These are phyloP conservation scores for Aspergillus sclerotialis DNA, from an alignment of 2,329 filamentous ascomycete genomes.

Conservation along the genomic window DNA sequence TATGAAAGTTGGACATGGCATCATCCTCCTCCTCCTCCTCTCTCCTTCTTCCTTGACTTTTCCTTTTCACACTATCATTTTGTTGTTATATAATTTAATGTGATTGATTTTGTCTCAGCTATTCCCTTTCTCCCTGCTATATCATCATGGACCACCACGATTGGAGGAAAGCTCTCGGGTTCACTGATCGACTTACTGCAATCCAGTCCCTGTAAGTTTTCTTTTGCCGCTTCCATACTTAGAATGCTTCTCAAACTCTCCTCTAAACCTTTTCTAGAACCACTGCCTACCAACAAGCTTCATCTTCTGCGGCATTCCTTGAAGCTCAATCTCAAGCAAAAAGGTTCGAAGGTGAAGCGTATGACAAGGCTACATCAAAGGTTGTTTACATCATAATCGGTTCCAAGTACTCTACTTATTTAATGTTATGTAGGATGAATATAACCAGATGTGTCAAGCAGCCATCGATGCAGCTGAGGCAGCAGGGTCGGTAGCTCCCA, in stretches of 20 bases:
- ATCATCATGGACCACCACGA: constrained; percentile 34
- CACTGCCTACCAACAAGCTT: constrained; percentile 41
- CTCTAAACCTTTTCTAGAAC: no score
- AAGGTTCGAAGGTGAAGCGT: constrained; percentile 50
- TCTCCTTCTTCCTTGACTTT: no score
- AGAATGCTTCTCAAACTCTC: constrained; percentile 8
- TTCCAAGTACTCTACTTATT: constrained; percentile 3
- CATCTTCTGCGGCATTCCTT: constrained; percentile 37
- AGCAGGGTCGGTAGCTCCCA: constrained; percentile 11
- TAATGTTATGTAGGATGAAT: constrained; percentile 48
- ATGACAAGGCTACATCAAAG: constrained; percentile 29
- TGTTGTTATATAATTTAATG: no score
- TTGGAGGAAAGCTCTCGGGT: constrained; percentile 51
- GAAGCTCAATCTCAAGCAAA: constrained; percentile 55
- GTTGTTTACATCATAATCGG: constrained; percentile 15
- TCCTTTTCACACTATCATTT: no score
- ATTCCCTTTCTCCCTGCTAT: no score
- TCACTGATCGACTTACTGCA: constrained; percentile 55
- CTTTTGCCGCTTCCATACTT: not conserved
- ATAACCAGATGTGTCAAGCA: constrained; percentile 38
- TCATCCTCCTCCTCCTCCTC: no score
- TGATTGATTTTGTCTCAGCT: no score
- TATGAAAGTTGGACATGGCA: no score
- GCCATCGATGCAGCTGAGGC: constrained; percentile 28
- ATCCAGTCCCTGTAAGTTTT: constrained; percentile 55